Conservation (phyloP, 2,329 filamentous ascomycete genomes). For the Sclerotinia glacialis region DNA sequence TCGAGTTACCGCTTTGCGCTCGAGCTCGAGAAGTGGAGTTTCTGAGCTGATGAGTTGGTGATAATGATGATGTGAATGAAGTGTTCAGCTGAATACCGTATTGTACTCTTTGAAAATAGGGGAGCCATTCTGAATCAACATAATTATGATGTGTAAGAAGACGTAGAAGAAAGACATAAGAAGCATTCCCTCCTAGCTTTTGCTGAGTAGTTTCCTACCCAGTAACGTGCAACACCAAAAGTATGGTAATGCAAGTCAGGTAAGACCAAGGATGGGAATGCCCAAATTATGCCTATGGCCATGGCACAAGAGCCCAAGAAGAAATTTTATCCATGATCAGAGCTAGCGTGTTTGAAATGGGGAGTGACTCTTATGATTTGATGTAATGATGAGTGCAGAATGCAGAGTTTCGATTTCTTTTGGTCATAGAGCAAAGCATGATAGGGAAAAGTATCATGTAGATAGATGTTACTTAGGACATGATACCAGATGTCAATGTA, state of each 20-base stretch:
- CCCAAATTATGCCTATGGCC: constrained; percentile 1
- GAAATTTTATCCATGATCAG: not conserved
- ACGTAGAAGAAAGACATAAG: not conserved
- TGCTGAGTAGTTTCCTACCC: not conserved
- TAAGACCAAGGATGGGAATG: constrained; percentile 3
- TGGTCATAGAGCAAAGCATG: not conserved
- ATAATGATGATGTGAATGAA: not conserved
- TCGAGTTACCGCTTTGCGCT: too few relatives aligned
- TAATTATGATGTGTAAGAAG: not conserved
- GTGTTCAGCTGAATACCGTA: not conserved
- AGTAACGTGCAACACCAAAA: not conserved
- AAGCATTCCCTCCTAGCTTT: not conserved
- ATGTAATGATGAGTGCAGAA: not conserved
- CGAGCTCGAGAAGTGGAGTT: not conserved
- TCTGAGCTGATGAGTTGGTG: constrained; percentile 9
- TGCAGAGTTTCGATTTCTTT: not conserved
- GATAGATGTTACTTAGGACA: not conserved
- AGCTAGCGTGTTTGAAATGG: not conserved
- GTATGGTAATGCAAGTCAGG: constrained; percentile 3
- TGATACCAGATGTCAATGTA: too few relatives aligned
- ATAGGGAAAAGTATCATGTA: not conserved
- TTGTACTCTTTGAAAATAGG: not conserved
- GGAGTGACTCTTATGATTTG: not conserved
- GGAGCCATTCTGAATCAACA: not conserved
- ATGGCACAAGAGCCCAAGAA: constrained; percentile 1